Evolutionary conservation across 2,329 filamentous ascomycete genomes (phyloP).

Genomic region (Scleromitrula shiraiana): DNA sequence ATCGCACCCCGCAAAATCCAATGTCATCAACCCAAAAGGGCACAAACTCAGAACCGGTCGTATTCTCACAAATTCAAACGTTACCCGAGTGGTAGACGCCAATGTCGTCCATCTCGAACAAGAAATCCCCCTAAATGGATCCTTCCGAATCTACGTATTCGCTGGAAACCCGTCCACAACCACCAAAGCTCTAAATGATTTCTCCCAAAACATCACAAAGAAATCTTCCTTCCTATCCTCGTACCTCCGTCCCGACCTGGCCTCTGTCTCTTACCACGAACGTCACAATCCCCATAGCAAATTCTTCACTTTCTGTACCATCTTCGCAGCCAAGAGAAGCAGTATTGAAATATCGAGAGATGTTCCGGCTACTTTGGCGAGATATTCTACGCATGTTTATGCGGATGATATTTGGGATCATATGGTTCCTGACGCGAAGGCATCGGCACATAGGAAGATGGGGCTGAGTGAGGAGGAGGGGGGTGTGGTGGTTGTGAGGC

Average conservation of each 20-base stretch:
- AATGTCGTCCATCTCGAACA: conserved; percentile 89
- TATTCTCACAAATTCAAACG: conserved; percentile 68
- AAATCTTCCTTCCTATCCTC: conserved; percentile 64
- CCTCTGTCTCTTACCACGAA: conserved; percentile 65
- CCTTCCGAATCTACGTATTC: conserved; percentile 81
- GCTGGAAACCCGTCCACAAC: conserved; percentile 59
- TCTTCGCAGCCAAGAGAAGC: conserved; percentile 61
- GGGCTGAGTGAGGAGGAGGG: conserved; percentile 66
- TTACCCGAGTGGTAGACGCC: conserved; percentile 80
- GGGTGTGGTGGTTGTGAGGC: conserved; percentile 74
- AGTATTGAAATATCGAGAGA: conserved; percentile 66
- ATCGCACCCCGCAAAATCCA: conserved; percentile 61
- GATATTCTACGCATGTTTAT: conserved; percentile 78
- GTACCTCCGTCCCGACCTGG: conserved; percentile 55
- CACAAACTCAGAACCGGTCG: conserved; percentile 65
- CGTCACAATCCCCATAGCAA: conserved; percentile 74
- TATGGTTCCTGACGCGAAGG: conserved; percentile 59
- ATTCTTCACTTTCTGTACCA: conserved; percentile 72
- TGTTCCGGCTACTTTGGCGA: conserved; percentile 60
- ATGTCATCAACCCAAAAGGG: conserved; percentile 57
- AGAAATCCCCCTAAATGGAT: conserved; percentile 79
- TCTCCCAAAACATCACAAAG: conserved; percentile 56
- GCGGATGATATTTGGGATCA: conserved; percentile 75
- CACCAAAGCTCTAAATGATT: conserved; percentile 57
- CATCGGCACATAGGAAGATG: conserved; percentile 79